phyloP scores from a whole-genome alignment of 2,329 filamentous ascomycete species.

The Monilinia aucupariae region DNA sequence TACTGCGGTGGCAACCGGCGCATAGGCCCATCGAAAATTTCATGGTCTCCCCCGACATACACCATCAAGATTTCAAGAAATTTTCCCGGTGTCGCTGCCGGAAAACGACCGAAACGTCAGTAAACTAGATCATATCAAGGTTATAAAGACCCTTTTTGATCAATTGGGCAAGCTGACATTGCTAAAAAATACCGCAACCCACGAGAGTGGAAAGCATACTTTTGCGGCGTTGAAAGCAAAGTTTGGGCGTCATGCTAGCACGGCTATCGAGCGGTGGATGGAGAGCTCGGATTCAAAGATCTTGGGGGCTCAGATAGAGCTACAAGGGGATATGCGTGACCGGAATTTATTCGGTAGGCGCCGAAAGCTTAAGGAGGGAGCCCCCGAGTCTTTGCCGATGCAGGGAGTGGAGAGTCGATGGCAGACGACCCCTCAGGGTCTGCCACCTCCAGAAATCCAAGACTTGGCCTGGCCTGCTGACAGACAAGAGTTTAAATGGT shows the following conservation, averaged over 20 bases:
- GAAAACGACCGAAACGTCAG: neutral
- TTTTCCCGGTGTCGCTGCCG: too few species aligned
- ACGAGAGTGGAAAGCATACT: neutral
- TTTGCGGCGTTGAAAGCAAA: neutral
- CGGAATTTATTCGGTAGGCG: too few species aligned
- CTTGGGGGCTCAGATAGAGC: neutral
- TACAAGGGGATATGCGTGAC: neutral
- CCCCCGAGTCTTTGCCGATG: neutral
- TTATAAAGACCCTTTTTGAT: neutral
- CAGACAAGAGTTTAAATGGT: neutral
- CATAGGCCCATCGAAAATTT: too few species aligned
- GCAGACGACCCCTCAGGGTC: neutral
- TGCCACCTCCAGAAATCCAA: neutral
- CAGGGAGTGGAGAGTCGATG: neutral
- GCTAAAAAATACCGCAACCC: neutral
- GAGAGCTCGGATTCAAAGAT: slow-evolving; percentile 41
- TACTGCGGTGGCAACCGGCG: too few species aligned
- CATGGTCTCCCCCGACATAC: neutral
- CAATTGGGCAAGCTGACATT: neutral
- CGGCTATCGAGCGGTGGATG: slow-evolving; percentile 57
- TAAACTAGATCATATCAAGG: neutral
- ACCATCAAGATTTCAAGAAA: too few species aligned
- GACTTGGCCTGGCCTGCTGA: neutral
- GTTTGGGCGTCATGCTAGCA: slow-evolving; percentile 51
- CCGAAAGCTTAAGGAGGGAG: neutral